Evolutionary conservation across 1,284 basidiomycete species (phyloP).

Genomic region (Neonothopanus nambi): DNA sequence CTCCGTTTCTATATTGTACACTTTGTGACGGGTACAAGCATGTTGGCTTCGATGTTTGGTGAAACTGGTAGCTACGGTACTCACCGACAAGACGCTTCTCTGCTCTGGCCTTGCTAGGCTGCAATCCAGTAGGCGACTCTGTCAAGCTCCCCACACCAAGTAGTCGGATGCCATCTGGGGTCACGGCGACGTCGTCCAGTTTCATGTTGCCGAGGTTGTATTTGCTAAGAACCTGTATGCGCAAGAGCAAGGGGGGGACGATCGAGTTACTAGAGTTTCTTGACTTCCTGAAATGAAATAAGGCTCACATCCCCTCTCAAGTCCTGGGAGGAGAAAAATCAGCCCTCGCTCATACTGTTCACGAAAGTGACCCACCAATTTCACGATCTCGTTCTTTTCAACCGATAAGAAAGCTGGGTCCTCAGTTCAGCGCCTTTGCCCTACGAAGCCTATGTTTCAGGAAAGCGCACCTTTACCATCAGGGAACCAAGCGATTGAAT

Average conservation of each 20-base stretch:
- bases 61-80: constrained; percentile 21
- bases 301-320: constrained; percentile 45
- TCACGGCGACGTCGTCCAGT: constrained; percentile 73
- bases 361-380: constrained; percentile 33
- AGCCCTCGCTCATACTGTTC: not conserved
- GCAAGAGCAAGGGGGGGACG: not conserved
- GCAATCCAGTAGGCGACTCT: constrained; percentile 57
- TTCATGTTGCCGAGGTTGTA: constrained; percentile 68
- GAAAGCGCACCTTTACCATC: constrained; percentile 52
- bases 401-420: constrained; percentile 57
- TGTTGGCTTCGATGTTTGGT: not conserved
- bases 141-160: constrained; percentile 72
- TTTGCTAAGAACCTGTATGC: constrained; percentile 48
- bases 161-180: constrained; percentile 63
- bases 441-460: constrained; percentile 2
- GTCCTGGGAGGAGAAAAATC: constrained; percentile 38
- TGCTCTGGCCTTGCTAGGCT: constrained; percentile 70
- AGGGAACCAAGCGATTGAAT: constrained; percentile 74
- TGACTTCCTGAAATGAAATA: not conserved
- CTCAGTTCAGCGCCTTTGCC: too few species aligned
- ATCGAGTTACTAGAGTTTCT: not conserved
- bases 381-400: constrained; percentile 38
- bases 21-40: constrained; percentile 37
- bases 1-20: constrained; percentile 68
- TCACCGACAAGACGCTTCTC: constrained; percentile 78